Conservation (phyloP, 1,284 basidiomycete species). For the Melampsora larici-populina region DNA sequence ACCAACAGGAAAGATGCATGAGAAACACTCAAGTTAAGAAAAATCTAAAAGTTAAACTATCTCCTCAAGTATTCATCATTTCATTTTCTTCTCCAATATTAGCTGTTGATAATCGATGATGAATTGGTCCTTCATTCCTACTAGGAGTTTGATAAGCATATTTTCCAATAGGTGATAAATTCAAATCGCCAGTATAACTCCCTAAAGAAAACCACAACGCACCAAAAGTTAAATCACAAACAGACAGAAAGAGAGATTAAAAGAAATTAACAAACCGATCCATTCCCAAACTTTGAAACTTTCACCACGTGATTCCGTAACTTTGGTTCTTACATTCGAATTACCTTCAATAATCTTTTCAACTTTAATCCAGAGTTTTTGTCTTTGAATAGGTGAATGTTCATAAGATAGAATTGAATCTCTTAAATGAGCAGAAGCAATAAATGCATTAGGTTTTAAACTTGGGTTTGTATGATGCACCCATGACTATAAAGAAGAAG, state of each 20-base stretch:
- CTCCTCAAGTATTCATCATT: neutral
- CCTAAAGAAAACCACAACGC: conserved; percentile 62
- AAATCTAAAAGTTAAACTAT: too few species aligned
- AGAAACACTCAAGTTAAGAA: too few species aligned
- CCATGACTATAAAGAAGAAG: conserved; percentile 59
- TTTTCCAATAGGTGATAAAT: conserved; percentile 3
- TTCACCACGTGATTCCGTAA: conserved; percentile 80
- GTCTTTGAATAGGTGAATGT: conserved; percentile 67
- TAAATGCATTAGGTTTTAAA: conserved; percentile 69
- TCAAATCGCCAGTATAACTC: conserved; percentile 24
- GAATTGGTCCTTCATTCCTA: conserved; percentile 3
- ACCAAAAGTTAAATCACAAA: conserved; percentile 79
- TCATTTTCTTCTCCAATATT: neutral
- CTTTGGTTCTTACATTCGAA: conserved; percentile 82
- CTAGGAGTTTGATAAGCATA: conserved; percentile 2
- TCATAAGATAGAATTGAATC: conserved; percentile 82
- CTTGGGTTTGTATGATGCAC: conserved; percentile 80
- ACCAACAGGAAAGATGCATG: too few species aligned
- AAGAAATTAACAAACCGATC: conserved; percentile 64
- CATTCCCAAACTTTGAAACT: conserved; percentile 61
- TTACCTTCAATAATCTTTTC: conserved; percentile 86
- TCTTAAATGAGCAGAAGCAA: conserved; percentile 83
- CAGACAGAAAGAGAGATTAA: conserved; percentile 75
- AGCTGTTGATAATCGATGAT: neutral
- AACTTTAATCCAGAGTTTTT: conserved; percentile 78